phyloP scores from a whole-genome alignment of 1,284 basidiomycete species.

The Boletus hoseneyae region DNA sequence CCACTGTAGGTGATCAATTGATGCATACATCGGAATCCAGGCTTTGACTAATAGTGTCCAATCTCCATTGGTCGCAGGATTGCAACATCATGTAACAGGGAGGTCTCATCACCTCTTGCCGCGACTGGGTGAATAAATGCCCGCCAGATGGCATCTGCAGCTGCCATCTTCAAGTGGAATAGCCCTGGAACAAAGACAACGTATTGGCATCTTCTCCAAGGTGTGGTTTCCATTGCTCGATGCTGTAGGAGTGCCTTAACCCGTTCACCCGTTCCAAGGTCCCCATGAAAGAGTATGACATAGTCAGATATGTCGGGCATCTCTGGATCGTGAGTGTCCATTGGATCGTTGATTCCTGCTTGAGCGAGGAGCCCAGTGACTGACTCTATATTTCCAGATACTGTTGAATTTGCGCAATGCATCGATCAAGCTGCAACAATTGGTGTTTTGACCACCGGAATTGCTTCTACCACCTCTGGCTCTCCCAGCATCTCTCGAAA shows the following conservation, averaged over 20 bases:
- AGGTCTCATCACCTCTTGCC: not conserved
- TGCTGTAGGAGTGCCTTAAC: not conserved
- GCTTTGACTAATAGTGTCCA: not conserved
- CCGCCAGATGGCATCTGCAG: not conserved
- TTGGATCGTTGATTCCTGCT: not conserved
- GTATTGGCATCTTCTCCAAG: not conserved
- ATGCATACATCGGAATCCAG: not conserved
- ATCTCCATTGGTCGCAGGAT: not conserved
- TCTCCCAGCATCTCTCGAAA: not conserved
- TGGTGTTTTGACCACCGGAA: not conserved
- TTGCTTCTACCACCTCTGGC: not conserved
- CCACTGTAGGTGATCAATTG: not conserved
- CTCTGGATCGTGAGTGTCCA: not conserved
- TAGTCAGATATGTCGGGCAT: not conserved
- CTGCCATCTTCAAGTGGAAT: constrained; percentile 7
- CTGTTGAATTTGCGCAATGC: constrained; percentile 2
- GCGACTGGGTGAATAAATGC: not conserved
- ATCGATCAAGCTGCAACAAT: not conserved
- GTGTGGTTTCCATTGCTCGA: not conserved
- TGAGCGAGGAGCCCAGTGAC: not conserved
- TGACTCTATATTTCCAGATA: not conserved
- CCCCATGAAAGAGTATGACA: not conserved
- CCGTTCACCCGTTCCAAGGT: not conserved
- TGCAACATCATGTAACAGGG: not conserved
- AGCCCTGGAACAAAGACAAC: constrained; percentile 2